Evolutionary conservation across 768 basidiomycete species (phyloP).

Genomic region (Boletus rubroflammeus): DNA sequence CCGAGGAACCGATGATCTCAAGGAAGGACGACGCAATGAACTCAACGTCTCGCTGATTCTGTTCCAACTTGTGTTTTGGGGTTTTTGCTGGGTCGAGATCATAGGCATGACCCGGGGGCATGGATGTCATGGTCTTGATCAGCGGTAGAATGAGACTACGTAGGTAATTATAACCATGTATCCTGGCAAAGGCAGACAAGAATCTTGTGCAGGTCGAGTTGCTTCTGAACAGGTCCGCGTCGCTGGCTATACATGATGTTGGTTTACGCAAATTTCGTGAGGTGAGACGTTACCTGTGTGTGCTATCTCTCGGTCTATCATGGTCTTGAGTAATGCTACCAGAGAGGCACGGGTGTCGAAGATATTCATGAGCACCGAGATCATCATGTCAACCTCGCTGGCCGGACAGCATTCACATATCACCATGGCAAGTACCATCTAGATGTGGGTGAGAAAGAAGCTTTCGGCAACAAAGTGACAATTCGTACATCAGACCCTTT

Average conservation of each 20-base stretch:
- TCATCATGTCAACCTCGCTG: slow-evolving; percentile 77
- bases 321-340: slow-evolving; percentile 69
- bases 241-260: slow-evolving; percentile 52
- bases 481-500: slow-evolving; percentile 65
- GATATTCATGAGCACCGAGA: slow-evolving; percentile 78
- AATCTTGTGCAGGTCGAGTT: slow-evolving; percentile 88
- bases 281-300: slow-evolving; percentile 53
- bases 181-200: slow-evolving; percentile 78
- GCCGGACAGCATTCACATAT: slow-evolving; percentile 85
- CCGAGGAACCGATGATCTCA: slow-evolving; percentile 67
- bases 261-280: not conserved
- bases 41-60: slow-evolving; percentile 70
- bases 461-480: not conserved
- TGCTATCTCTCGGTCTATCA: slow-evolving; percentile 83
- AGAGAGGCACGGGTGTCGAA: slow-evolving; percentile 77
- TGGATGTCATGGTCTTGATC: slow-evolving; percentile 65
- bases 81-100: slow-evolving; percentile 71
- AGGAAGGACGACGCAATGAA: slow-evolving; percentile 74
- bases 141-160: slow-evolving; percentile 74
- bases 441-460: slow-evolving; percentile 9
- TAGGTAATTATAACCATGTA: slow-evolving; percentile 93
- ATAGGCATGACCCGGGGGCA: slow-evolving; percentile 72
- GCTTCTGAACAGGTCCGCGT: slow-evolving; percentile 79
- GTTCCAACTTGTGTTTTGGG: slow-evolving; percentile 53
- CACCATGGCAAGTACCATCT: slow-evolving; percentile 79